Conservation (phyloP, 108 stramenopile species). For the Nannochloropsis oceanica region DNA sequence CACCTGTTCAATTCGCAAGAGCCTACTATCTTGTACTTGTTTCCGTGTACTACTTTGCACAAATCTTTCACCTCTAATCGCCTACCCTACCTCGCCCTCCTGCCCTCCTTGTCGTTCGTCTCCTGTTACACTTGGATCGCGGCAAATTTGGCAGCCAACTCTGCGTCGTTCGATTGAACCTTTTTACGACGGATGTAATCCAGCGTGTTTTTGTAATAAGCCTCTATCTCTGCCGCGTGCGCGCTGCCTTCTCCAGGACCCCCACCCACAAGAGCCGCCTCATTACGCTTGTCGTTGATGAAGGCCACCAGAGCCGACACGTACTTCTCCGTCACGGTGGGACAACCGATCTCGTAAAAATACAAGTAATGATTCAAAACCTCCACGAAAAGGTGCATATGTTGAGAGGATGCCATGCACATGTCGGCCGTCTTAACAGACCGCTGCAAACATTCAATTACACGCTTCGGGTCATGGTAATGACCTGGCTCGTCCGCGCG, state of each 20-base stretch:
- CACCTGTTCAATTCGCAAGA: too few species aligned
- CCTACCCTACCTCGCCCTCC: too few species aligned
- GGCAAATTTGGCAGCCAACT: slow-evolving; percentile 21
- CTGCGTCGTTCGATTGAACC: background rate
- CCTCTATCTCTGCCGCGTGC: slow-evolving; percentile 26
- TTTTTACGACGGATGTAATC: slow-evolving; percentile 28
- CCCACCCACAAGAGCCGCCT: background rate
- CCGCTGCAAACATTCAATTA: slow-evolving; percentile 66
- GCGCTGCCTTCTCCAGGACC: background rate
- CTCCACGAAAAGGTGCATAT: slow-evolving; percentile 78
- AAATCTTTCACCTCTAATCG: too few species aligned
- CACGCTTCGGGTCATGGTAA: slow-evolving; percentile 68
- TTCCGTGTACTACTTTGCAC: too few species aligned
- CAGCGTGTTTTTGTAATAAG: slow-evolving; percentile 37
- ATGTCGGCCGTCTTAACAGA: slow-evolving; percentile 54
- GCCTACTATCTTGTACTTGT: too few species aligned
- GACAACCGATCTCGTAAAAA: slow-evolving; percentile 76
- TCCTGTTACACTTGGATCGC: slow-evolving; percentile 6
- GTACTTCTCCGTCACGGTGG: slow-evolving; percentile 47
- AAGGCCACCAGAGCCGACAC: slow-evolving; percentile 48
- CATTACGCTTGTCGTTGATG: slow-evolving; percentile 64
- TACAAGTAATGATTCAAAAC: slow-evolving; percentile 83
- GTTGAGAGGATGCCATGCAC: slow-evolving; percentile 52
- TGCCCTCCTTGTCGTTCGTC: background rate
- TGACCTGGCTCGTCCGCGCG: slow-evolving; percentile 1